Evolutionary conservation across 495 filamentous ascomycete genomes (phyloP).

Genomic region (Hypoxylon perforatum): DNA sequence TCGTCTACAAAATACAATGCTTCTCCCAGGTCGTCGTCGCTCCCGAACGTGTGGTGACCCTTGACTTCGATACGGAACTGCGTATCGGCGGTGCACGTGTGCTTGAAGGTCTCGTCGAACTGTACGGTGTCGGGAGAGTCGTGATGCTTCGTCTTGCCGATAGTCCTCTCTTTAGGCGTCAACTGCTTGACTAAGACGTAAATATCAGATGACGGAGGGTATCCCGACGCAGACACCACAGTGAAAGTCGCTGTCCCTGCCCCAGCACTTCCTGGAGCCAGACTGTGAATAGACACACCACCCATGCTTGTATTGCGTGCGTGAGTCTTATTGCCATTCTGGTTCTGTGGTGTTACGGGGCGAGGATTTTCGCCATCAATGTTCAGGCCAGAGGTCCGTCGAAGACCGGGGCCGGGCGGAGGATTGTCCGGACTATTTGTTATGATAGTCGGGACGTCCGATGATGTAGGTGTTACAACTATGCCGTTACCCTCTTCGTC

Average conservation of each 20-base stretch:
- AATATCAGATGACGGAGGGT: conserved; percentile 79
- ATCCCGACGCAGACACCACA: conserved; percentile 82
- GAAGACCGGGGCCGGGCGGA: conserved; percentile 44
- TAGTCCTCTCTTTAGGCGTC: conserved; percentile 74
- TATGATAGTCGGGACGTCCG: conserved; percentile 59
- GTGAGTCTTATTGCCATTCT: conserved; percentile 59
- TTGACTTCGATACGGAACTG: conserved; percentile 88
- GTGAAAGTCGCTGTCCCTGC: conserved; percentile 83
- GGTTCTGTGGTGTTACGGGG: conserved; percentile 54
- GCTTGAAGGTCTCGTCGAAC: conserved; percentile 84
- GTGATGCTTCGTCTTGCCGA: conserved; percentile 87
- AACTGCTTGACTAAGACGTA: conserved; percentile 79
- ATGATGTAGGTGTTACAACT: conserved; percentile 42
- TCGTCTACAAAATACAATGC: conserved; percentile 90
- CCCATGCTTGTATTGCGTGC: conserved; percentile 75
- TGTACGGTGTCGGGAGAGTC: conserved; percentile 70
- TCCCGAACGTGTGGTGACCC: conserved; percentile 83
- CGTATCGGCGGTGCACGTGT: conserved; percentile 81
- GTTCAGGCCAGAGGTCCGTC: conserved; percentile 47
- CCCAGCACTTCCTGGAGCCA: conserved; percentile 66
- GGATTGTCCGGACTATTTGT: conserved; percentile 53
- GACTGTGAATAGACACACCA: conserved; percentile 66
- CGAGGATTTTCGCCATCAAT: conserved; percentile 42
- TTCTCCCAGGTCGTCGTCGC: conserved; percentile 84
- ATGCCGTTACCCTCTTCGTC: conserved; percentile 62